Percentiles rank a stretch among this genome's conserved stretches.
phyloP scores from a whole-genome alignment of 805 yeast species.

The Maudiozyma turicensis region DNA sequence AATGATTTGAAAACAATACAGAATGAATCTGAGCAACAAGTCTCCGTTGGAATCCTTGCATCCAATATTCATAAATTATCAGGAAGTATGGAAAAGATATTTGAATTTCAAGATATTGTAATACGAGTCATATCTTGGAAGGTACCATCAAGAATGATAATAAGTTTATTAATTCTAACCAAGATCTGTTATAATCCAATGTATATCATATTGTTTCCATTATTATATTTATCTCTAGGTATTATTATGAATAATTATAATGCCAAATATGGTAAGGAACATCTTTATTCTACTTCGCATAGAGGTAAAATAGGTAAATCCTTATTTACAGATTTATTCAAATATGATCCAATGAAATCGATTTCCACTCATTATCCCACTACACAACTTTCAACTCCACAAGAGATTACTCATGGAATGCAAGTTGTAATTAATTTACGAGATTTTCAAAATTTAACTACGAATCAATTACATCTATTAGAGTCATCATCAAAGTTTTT shows the following conservation, averaged over 20 bases:
- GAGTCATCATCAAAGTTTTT: constrained; percentile 46
- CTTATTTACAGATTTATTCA: constrained; percentile 31
- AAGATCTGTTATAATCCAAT: constrained; percentile 64
- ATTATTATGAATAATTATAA: constrained; percentile 63
- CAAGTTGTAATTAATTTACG: constrained; percentile 51
- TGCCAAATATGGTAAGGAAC: constrained; percentile 46
- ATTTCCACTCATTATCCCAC: constrained; percentile 1
- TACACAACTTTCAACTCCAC: neutral
- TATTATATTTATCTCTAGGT: constrained; percentile 43
- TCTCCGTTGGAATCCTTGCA: constrained; percentile 48
- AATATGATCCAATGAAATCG: neutral
- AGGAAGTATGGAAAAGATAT: constrained; percentile 43
- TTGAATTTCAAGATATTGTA: constrained; percentile 51
- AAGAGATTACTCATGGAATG: constrained; percentile 21
- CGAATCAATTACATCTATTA: constrained; percentile 40
- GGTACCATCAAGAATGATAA: constrained; percentile 58
- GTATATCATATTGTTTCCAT: constrained; percentile 53
- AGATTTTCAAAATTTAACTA: constrained; percentile 59
- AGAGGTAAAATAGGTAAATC: constrained; percentile 45
- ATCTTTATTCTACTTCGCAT: neutral
- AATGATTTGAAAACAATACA: constrained; percentile 20
- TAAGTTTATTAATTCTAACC: constrained; percentile 50
- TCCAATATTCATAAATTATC: constrained; percentile 51
- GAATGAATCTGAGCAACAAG: constrained; percentile 28
- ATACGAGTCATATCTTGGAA: constrained; percentile 65